Conservation (phyloP, 1,139 yeast species). For the Scheffersomyces segobiensis region DNA sequence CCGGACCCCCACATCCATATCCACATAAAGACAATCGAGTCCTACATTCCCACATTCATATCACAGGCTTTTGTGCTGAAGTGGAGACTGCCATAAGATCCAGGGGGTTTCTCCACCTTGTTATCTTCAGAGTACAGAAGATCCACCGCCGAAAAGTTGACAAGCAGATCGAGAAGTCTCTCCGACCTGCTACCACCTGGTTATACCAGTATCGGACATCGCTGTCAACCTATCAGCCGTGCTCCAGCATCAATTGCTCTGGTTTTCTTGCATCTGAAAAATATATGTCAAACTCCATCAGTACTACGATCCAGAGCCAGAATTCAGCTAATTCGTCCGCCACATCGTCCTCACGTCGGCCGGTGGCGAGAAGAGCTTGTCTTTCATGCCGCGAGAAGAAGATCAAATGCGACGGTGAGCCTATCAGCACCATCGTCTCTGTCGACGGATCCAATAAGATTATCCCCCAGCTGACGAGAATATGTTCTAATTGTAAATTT, state of each 20-base stretch:
- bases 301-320: conserved; percentile 22
- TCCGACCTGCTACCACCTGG: neutral
- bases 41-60: neutral
- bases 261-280: neutral
- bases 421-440: conserved; percentile 21
- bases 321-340: conserved; percentile 24
- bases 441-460: conserved; percentile 16
- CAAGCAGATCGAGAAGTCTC: neutral
- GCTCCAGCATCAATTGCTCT: neutral
- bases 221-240: neutral
- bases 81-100: neutral
- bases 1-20: neutral
- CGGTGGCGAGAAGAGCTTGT: conserved; percentile 62
- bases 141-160: neutral
- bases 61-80: neutral
- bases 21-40: neutral
- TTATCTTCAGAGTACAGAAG: neutral
- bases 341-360: conserved; percentile 27
- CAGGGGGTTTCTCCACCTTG: neutral
- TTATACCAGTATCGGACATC: neutral
- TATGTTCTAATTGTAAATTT: conserved; percentile 54
- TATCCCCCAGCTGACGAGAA: conserved; percentile 17
- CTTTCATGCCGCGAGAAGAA: conserved; percentile 63
- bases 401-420: conserved; percentile 63
- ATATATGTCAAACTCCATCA: conserved; percentile 6